phyloP scores from a whole-genome alignment of 345 rosid species.

The Cardamine chenopodiifolia region DNA sequence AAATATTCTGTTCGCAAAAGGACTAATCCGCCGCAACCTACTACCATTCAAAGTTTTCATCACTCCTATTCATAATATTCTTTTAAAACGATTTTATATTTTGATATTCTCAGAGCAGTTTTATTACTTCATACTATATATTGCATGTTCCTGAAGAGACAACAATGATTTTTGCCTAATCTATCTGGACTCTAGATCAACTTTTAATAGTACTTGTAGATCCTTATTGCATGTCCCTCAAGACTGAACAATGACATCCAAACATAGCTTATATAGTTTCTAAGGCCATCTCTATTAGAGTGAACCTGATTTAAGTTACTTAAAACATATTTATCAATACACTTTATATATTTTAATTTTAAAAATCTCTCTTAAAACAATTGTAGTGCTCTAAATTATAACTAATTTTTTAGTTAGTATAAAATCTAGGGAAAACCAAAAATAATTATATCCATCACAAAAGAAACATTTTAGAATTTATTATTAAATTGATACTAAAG shows the following conservation, averaged over 20 bases:
- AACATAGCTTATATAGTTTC: not conserved
- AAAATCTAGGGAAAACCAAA: not conserved
- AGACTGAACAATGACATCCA: constrained; percentile 4
- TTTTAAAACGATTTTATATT: not conserved
- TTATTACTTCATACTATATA: not conserved
- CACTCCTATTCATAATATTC: not conserved
- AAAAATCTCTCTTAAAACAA: too few species aligned
- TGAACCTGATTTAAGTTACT: too few species aligned
- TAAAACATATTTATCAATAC: too few species aligned
- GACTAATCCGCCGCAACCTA: not conserved
- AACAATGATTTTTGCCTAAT: not conserved
- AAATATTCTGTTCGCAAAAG: not conserved
- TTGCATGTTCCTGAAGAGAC: not conserved
- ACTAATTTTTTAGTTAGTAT: not conserved
- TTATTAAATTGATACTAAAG: not conserved
- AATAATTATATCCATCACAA: not conserved
- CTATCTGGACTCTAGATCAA: not conserved
- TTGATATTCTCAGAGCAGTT: not conserved
- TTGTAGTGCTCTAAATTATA: too few species aligned
- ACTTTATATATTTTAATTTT: too few species aligned
- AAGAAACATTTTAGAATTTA: not conserved
- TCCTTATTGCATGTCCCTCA: not conserved
- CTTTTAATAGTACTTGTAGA: not conserved
- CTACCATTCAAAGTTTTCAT: not conserved
- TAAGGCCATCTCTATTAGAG: too few species aligned